Percentiles rank a stretch among this genome's conserved stretches.
phyloP scores from a whole-genome alignment of 2,329 filamentous ascomycete genomes.

The Venturia aucupariae region DNA sequence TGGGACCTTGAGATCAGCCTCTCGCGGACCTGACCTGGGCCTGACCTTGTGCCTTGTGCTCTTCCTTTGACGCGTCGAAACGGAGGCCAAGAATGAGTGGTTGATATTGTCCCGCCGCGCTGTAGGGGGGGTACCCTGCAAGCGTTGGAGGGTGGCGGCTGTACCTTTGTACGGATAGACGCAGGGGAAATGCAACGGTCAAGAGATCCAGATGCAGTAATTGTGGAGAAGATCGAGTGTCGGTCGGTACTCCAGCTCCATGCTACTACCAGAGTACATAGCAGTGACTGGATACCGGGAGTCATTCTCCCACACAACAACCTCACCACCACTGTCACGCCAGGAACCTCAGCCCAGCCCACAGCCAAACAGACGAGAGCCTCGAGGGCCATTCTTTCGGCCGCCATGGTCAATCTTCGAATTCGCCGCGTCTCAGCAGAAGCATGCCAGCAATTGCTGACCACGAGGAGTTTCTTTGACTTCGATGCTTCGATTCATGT shows the following conservation, averaged over 20 bases:
- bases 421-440: background rate
- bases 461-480: too few relatives aligned
- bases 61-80: slow-evolving; percentile 1
- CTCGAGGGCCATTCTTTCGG: background rate
- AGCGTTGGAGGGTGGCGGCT: background rate
- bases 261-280: too few relatives aligned
- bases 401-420: background rate
- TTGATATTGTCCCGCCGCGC: background rate
- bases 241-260: background rate
- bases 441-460: too few relatives aligned
- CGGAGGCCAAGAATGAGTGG: background rate
- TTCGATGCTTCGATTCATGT: too few relatives aligned
- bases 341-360: background rate
- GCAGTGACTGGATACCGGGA: background rate
- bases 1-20: background rate
- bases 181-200: background rate
- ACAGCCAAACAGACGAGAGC: background rate
- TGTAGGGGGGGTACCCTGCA: background rate
- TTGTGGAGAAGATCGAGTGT: background rate
- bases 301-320: background rate
- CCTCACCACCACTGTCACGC: background rate
- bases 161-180: too few relatives aligned
- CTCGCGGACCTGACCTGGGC: background rate
- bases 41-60: background rate
- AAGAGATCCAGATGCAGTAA: background rate